Evolutionary conservation across 2,329 filamentous ascomycete genomes (phyloP), one percentile per base, ranked within the genome.

Genomic region (Neonectria neomacrospora): DNA sequence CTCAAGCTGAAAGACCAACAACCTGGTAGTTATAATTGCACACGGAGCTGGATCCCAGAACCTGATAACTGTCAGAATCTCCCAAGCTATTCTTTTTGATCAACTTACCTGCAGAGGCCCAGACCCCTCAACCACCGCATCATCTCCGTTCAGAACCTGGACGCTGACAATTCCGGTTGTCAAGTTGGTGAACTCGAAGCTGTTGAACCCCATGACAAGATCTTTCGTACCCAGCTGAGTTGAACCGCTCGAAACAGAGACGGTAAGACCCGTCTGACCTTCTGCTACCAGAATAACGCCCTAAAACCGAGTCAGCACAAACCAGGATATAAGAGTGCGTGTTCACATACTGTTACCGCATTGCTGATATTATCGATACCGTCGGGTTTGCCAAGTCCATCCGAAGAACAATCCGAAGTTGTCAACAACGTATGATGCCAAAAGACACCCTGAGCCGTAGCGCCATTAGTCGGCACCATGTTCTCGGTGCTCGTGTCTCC

Each of bases 1-100:
- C 20, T 20, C 16, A 52, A 22, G 22, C 45, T 3, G 50, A 58
- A 6, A 58, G 18, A 2, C 47, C 42, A 11, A 60, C 52, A 2
- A 56, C 56, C 32, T 64, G 45, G 23, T 32, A 60, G 20, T 59
- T 63, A 45, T 56, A 60, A 52, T 60, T 64, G 39, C 61, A 64
- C 26, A 60, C n/a, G 16, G 51, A 45, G 34, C 34, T 39, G 9
- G 61, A 56, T n/a, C 34, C 32, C 34, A 32, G 16, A 3, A 64
- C 61, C 52, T 59, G 14, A 20, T 9, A 5, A 1, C 16, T 28
- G 47, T 62, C 12, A 56, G 14, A 30, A 48, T 42, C n/a, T 20
- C 6, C 26, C 28, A 26, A 26, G 16, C 23, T 14, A 18, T n/a
- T 5, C 20, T 14, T 9, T 20, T 28, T 3, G 16, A 20, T 45